A percentile compares a stretch with the other conserved stretches of the same genome.
Evolutionary conservation across 306 rosid genomes (phyloP).

Genomic region (Trifolium repens): DNA sequence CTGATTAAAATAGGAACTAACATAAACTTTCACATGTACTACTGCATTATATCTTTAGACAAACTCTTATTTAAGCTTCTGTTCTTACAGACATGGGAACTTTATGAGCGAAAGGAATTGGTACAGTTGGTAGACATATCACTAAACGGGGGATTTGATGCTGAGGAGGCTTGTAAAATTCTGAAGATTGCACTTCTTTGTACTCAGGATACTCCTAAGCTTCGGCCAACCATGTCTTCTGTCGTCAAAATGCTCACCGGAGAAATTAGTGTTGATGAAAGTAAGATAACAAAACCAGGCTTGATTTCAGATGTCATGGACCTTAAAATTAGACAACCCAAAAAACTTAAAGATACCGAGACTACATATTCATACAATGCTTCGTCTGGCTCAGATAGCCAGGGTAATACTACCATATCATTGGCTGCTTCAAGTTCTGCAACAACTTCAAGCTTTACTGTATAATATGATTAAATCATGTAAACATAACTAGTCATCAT

Average conservation of each 20-base stretch:
- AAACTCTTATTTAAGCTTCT: constrained; percentile 29
- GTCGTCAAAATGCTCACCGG: constrained; percentile 84
- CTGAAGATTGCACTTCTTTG: constrained; percentile 84
- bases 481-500: constrained; percentile 17
- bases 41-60: not conserved
- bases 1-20: not conserved
- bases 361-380: constrained; percentile 43
- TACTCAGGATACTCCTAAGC: constrained; percentile 80
- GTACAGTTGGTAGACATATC: constrained; percentile 63
- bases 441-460: constrained; percentile 49
- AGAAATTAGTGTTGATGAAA: constrained; percentile 50
- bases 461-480: constrained; percentile 45
- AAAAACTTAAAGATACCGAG: constrained; percentile 30
- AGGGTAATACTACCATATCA: constrained; percentile 45
- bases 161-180: constrained; percentile 72
- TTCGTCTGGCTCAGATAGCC: constrained; percentile 59
- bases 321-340: constrained; percentile 57
- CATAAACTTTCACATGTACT: not conserved
- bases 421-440: constrained; percentile 53
- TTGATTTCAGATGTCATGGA: constrained; percentile 87
- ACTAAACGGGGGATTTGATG: constrained; percentile 68
- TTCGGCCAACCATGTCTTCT: constrained; percentile 79
- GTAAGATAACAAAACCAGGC: constrained; percentile 75
- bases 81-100: constrained; percentile 71
- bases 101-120: constrained; percentile 62